Conservation (phyloP, 2,329 filamentous ascomycete species). For the Pestalotiopsis sp. region DNA sequence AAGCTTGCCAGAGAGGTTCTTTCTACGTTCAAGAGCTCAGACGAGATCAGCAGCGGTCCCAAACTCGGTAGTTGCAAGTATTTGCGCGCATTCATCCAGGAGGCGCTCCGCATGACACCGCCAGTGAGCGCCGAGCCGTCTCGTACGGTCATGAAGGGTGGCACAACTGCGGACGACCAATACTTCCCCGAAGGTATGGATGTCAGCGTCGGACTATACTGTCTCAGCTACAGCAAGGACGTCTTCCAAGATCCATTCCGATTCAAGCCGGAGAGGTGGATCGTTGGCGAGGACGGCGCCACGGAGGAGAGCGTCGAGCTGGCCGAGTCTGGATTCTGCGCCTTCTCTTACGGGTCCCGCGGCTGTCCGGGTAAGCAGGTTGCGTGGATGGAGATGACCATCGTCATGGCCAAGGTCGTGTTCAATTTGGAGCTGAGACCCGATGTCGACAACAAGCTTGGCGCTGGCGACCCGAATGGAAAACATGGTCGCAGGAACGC, state of each 20-base stretch:
- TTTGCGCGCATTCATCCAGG: slow-evolving; percentile 18
- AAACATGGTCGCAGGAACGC: neutral
- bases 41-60: slow-evolving; percentile 7
- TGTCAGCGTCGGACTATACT: slow-evolving; percentile 13
- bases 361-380: slow-evolving; percentile 4
- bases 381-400: slow-evolving; percentile 8
- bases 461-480: neutral
- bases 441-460: neutral
- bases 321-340: neutral
- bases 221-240: slow-evolving; percentile 9
- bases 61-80: slow-evolving; percentile 10
- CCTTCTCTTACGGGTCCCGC: slow-evolving; percentile 7
- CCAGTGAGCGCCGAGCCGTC: slow-evolving; percentile 12
- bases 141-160: slow-evolving; percentile 12
- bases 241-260: slow-evolving; percentile 11
- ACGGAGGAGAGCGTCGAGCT: slow-evolving; percentile 5
- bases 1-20: slow-evolving; percentile 11
- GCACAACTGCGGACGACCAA: slow-evolving; percentile 7
- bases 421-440: slow-evolving; percentile 7
- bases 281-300: slow-evolving; percentile 16
- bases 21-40: slow-evolving; percentile 3
- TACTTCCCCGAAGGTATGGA: slow-evolving; percentile 10
- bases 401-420: slow-evolving; percentile 5
- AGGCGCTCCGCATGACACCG: slow-evolving; percentile 17
- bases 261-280: slow-evolving; percentile 18